Base-by-base conservation (phyloP, 495 filamentous ascomycete species). In the Aspergillus indologenus region DNA sequence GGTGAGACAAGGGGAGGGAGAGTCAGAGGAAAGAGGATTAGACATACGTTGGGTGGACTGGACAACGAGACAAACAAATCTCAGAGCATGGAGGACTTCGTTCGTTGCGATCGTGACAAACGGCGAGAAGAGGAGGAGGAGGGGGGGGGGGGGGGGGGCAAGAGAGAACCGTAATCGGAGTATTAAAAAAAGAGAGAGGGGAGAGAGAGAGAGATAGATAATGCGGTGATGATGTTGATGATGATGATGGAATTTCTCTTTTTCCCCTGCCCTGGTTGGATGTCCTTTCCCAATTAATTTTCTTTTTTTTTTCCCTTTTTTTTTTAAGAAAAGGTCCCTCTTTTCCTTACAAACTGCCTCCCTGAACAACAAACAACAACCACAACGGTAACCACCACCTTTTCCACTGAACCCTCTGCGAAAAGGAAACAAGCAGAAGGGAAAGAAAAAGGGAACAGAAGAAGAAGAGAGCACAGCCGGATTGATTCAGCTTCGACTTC, bases 1-100 rank as follows among this genome's bases (percentile, higher is more conserved):
- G 42, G 29, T 42, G 51, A 45, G 31, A 20, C 17, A 31, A 21
- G 42, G 51, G 57, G 42, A 42, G 56, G 19, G 31, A 22, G 34
- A 45, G 24, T 2, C 31, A 40, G 48, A 53, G 48, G 29, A 24
- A 20, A 44, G 19, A 44, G 42, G 21, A 31, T 60, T 45, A 49
- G 44, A 74, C 71, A 62, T 76, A 76, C 73, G 68, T 71, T 71
- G 67, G 70, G 73, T 73, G 68, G 71, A 74, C 67, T 24, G 45
- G 34, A 69, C 67, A 64, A 71, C 61, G 60, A 68, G 67, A 68
- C 60, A 64, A 68, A 57, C 62, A 67, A 68, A 63, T 67, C 71
- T 76, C 73, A 74, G 59, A 73, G 68, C 73, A 74, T 74, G 71
- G 45, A 69, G 34, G 34, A 7, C 34, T 67, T 65, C 53, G 63